Percentiles rank a stretch among this genome's conserved stretches.
phyloP scores from a whole-genome alignment of 345 rosid genomes.

The Chamaenerion angustifolium region DNA sequence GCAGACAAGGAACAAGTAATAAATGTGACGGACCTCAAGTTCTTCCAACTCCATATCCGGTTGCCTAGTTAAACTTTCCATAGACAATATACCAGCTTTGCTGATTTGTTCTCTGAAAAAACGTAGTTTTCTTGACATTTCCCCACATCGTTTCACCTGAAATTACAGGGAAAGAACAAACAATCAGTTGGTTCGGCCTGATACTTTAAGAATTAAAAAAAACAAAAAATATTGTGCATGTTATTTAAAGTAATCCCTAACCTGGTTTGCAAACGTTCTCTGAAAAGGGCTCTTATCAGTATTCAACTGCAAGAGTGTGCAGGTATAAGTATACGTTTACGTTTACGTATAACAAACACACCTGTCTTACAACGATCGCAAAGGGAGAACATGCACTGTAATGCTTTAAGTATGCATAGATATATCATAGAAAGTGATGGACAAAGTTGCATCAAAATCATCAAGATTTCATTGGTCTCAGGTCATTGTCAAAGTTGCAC shows the following conservation, averaged over 20 bases:
- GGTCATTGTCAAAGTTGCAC: too few species aligned
- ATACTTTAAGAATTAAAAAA: neutral
- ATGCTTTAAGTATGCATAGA: too few species aligned
- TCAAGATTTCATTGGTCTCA: too few species aligned
- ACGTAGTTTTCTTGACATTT: constrained; percentile 86
- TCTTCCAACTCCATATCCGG: constrained; percentile 77
- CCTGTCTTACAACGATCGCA: too few species aligned
- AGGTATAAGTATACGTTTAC: neutral
- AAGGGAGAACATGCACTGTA: too few species aligned
- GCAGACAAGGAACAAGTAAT: constrained; percentile 2
- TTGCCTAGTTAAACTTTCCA: constrained; percentile 43
- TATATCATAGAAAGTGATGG: too few species aligned
- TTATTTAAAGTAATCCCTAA: constrained; percentile 10
- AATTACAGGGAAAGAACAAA: constrained; percentile 1
- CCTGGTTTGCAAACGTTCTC: constrained; percentile 93
- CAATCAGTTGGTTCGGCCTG: neutral
- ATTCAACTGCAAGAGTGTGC: constrained; percentile 45
- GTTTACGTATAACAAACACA: too few species aligned
- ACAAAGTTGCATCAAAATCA: too few species aligned
- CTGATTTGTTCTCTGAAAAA: constrained; percentile 82
- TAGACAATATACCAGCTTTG: constrained; percentile 72
- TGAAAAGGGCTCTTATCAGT: constrained; percentile 90
- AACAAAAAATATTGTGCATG: neutral
- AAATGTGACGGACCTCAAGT: constrained; percentile 46
- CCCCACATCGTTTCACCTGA: constrained; percentile 90